These are phyloP conservation scores for Remersonia thermophila DNA, from an alignment of 2,329 filamentous ascomycete genomes.

Conservation along the genomic window DNA sequence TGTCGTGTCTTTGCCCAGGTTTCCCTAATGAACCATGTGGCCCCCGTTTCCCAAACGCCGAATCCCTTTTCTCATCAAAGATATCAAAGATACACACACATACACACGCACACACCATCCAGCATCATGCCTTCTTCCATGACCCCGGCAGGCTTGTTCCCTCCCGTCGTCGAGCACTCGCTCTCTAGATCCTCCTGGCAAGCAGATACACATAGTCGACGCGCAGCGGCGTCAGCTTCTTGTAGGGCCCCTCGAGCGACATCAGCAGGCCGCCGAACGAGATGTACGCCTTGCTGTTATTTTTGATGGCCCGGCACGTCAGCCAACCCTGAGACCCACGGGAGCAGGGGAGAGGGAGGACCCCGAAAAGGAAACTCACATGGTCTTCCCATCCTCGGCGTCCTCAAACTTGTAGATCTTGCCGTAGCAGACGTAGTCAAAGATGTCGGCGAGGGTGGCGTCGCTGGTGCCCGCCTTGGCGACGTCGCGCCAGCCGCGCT, in stretches of 20 bases:
- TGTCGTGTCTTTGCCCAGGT: constrained; percentile 5
- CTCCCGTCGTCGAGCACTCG: no score
- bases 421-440: constrained; percentile 78
- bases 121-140: no score
- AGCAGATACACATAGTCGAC: constrained; percentile 92
- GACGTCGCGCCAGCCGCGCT: constrained; percentile 71
- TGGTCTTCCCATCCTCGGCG: constrained; percentile 63
- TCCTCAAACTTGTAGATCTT: constrained; percentile 87
- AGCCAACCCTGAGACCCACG: no score
- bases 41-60: constrained; percentile 14
- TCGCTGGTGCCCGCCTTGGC: constrained; percentile 40
- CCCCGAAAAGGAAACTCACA: constrained; percentile 49
- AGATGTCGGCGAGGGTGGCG: constrained; percentile 60
- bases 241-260: constrained; percentile 85
- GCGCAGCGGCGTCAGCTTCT: constrained; percentile 81
- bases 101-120: no score
- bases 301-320: constrained; percentile 4
- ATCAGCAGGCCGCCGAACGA: constrained; percentile 89
- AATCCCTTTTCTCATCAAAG: constrained; percentile 2
- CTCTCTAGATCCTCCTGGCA: constrained; percentile 57
- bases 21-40: background rate
- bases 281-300: constrained; percentile 74
- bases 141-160: no score
- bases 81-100: background rate
- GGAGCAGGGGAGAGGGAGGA: no score